phyloP scores from a whole-genome alignment of 306 rosid species.

The Hippophae gyantsensis region DNA sequence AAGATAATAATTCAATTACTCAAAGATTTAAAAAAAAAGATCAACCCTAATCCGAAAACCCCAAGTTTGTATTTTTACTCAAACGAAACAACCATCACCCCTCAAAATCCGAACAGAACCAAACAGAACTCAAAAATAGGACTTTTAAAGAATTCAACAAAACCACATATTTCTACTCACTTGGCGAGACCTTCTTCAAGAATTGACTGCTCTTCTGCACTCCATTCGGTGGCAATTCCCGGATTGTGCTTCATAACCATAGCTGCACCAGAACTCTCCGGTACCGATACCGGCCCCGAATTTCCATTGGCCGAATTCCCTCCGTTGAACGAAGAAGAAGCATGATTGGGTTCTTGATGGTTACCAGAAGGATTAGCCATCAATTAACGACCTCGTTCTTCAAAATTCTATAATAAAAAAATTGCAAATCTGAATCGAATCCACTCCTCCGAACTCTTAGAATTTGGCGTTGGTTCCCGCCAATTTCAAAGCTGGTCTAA shows the following conservation, averaged over 20 bases:
- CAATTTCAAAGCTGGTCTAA: slow-evolving; percentile 28
- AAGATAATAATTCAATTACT: no score
- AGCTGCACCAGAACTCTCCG: slow-evolving; percentile 52
- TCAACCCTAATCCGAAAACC: no score
- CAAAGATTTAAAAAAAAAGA: no score
- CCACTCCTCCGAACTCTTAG: slow-evolving; percentile 7
- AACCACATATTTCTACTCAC: slow-evolving; percentile 34
- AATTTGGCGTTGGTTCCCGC: slow-evolving; percentile 49
- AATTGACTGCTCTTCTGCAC: slow-evolving; percentile 62
- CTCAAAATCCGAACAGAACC: neutral
- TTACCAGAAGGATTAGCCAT: slow-evolving; percentile 74
- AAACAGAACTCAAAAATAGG: neutral
- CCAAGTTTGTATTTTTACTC: no score
- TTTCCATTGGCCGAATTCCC: slow-evolving; percentile 49
- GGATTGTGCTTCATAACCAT: slow-evolving; percentile 82
- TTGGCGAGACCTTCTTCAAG: slow-evolving; percentile 75
- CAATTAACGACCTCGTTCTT: slow-evolving; percentile 3
- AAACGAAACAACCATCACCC: no score
- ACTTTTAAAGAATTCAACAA: neutral
- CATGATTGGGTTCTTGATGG: slow-evolving; percentile 63
- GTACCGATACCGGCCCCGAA: slow-evolving; percentile 36
- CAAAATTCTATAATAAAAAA: slow-evolving; percentile 5
- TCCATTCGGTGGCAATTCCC: slow-evolving; percentile 81
- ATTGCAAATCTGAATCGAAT: slow-evolving; percentile 12
- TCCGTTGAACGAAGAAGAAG: slow-evolving; percentile 62